Base-by-base conservation (phyloP, 805 yeast species). In the Kodamaea neixiangensis region DNA sequence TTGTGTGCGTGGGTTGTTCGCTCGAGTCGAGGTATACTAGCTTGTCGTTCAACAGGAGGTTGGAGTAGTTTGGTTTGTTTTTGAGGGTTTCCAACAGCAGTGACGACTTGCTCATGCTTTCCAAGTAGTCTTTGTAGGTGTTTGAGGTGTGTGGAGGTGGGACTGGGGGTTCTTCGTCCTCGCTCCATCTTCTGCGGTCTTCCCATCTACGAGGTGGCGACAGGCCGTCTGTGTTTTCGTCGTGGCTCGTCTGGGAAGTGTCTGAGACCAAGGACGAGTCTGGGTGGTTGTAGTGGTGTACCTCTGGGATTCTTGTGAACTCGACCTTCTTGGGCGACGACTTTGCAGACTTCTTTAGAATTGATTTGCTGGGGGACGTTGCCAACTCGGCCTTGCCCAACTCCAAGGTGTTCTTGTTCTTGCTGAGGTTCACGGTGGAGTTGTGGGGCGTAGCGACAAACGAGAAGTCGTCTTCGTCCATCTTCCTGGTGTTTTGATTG, bases 301-400 rank as follows among this genome's bases (percentile, higher is more conserved):
- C 55, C 57, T 69, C 67, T 5, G 74, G 73, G 11, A 52, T 56
- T 1, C 50, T 55, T 6, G 64, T 60, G 51, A 74, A 72, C 1
- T 65, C 77, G 10, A 73, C 78, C 50, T 74, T 74, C 50, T 65
- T 70, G n/a, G 75, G 74, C 10, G 75, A 68, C n/a, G 59, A 54
- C 5, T 51, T 49, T 0, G 64, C 56, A 3, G 59, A 50, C 43
- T 60, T 62, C 50, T 63, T 70, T 73, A 74, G 69, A 20, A 68
- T 71, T 25, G 77, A 72, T 52, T 69, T 73, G 50, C 65, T 66
- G 5, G 78, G 78, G 5, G 75, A 68, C 6, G 57, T 35, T 43
- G 20, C n/a, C 22, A 44, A 33, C 9, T 29, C 34, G 13, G 15
- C 18, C n/a, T 14, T 22, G 19, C 14, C 21, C 38, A 43, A 29